A percentile compares a stretch with the other conserved stretches of the same genome.
These are phyloP conservation scores for Camellia sinensis DNA, from an alignment of 148 eudicot species.

Conservation along the genomic window DNA sequence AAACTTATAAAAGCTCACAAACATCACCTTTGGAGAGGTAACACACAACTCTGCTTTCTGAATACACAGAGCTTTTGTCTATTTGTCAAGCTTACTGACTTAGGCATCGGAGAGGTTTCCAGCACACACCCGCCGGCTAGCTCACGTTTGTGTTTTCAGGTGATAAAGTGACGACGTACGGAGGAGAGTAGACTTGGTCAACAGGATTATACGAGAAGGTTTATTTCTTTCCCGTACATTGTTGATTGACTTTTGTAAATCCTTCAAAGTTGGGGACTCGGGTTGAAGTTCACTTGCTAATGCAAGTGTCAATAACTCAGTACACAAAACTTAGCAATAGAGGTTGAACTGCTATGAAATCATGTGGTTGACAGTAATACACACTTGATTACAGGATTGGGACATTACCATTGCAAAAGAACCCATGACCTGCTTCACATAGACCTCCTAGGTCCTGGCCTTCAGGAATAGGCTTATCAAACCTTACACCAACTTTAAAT, in stretches of 20 bases:
- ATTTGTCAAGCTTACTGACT: too few species aligned
- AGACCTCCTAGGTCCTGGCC: slow-evolving; percentile 69
- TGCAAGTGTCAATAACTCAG: slow-evolving; percentile 10
- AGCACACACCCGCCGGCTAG: too few species aligned
- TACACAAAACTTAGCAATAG: slow-evolving; percentile 8
- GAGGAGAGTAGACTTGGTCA: too few species aligned
- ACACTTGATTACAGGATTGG: slow-evolving; percentile 1
- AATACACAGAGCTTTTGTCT: too few species aligned
- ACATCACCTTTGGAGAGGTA: too few species aligned
- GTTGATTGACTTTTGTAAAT: slow-evolving; percentile 52
- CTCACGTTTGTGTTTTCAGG: too few species aligned
- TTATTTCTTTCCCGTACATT: too few species aligned
- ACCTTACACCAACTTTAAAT: slow-evolving; percentile 76
- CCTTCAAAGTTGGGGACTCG: slow-evolving; percentile 60
- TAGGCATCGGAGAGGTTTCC: too few species aligned
- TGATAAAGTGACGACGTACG: too few species aligned
- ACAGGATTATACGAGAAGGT: too few species aligned
- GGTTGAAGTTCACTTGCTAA: slow-evolving; percentile 62
- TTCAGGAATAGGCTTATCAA: slow-evolving; percentile 62
- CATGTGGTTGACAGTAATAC: neutral
- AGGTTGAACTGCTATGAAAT: neutral
- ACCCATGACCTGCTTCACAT: slow-evolving; percentile 68
- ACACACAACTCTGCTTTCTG: too few species aligned
- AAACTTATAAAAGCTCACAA: too few species aligned
- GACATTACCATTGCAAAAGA: slow-evolving; percentile 65